Evolutionary conservation across 2,329 filamentous ascomycete species (phyloP).

Genomic region (Clathrospora elynae): DNA sequence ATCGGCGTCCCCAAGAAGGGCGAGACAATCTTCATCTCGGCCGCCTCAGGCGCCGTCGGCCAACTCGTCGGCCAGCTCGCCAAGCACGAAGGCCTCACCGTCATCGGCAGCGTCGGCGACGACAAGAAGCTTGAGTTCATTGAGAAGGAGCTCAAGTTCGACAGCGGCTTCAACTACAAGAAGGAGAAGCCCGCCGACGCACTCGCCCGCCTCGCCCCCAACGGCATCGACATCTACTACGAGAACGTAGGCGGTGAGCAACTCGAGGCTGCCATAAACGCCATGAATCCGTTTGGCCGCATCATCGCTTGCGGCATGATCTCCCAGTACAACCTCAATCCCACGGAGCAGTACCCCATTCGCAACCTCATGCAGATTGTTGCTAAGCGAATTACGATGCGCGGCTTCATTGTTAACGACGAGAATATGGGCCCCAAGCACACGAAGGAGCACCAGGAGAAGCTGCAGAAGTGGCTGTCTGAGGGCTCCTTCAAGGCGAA

Average conservation of each 20-base stretch:
- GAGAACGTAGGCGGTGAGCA: slow-evolving; percentile 81
- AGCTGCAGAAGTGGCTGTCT: slow-evolving; percentile 74
- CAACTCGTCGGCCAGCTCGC: slow-evolving; percentile 83
- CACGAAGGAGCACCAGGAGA: slow-evolving; percentile 72
- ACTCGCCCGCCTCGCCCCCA: slow-evolving; percentile 70
- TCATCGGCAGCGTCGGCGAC: slow-evolving; percentile 79
- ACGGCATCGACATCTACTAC: slow-evolving; percentile 83
- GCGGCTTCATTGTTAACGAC: slow-evolving; percentile 76
- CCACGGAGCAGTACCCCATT: slow-evolving; percentile 66
- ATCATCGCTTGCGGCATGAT: slow-evolving; percentile 70
- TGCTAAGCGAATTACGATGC: slow-evolving; percentile 70
- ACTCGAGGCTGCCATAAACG: slow-evolving; percentile 68
- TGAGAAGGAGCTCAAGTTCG: slow-evolving; percentile 70
- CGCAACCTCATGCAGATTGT: slow-evolving; percentile 69
- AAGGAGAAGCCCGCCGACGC: slow-evolving; percentile 73
- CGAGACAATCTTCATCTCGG: slow-evolving; percentile 81
- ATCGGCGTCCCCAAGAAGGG: slow-evolving; percentile 77
- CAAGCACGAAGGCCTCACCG: slow-evolving; percentile 77
- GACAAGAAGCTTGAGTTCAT: slow-evolving; percentile 82
- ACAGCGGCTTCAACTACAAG: slow-evolving; percentile 87
- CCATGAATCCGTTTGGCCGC: slow-evolving; percentile 68
- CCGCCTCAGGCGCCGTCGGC: slow-evolving; percentile 80
- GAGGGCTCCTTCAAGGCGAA: slow-evolving; percentile 76
- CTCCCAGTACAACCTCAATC: slow-evolving; percentile 71
- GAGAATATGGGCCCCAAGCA: slow-evolving; percentile 70